phyloP scores from a whole-genome alignment of 1,284 basidiomycete species.

The Microbotryum silenes-acaulis region DNA sequence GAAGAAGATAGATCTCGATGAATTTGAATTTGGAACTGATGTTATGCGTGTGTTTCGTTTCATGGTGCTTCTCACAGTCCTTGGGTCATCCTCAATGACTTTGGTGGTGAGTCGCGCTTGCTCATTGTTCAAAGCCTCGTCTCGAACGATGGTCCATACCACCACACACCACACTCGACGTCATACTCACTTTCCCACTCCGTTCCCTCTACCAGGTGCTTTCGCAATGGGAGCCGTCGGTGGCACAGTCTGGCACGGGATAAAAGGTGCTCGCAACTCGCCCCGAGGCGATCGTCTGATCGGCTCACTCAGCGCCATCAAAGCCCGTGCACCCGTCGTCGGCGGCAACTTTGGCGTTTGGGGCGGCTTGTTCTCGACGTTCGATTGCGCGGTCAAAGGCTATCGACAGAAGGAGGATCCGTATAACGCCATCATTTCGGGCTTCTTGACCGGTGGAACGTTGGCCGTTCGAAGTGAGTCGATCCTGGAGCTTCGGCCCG shows the following conservation, averaged over 20 bases:
- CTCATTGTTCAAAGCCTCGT: slow-evolving; percentile 6
- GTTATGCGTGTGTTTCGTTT: too few species aligned
- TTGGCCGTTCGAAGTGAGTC: slow-evolving; percentile 84
- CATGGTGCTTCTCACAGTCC: slow-evolving; percentile 52
- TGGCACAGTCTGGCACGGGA: slow-evolving; percentile 97
- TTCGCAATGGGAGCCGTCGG: slow-evolving; percentile 86
- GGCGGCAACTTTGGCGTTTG: slow-evolving; percentile 47
- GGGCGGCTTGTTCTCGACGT: slow-evolving; percentile 59
- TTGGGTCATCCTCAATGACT: slow-evolving; percentile 98
- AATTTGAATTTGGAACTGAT: too few species aligned
- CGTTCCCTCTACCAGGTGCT: not conserved
- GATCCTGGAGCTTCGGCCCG: not conserved
- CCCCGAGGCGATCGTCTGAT: slow-evolving; percentile 88
- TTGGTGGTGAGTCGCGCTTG: slow-evolving; percentile 70
- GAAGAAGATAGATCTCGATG: too few species aligned
- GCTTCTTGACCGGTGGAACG: slow-evolving; percentile 96
- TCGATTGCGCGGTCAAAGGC: slow-evolving; percentile 96
- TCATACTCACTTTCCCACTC: not conserved
- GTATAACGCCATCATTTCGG: slow-evolving; percentile 98
- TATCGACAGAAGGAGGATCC: slow-evolving; percentile 98
- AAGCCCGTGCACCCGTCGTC: slow-evolving; percentile 94
- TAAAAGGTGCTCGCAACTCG: slow-evolving; percentile 95
- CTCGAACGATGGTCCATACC: not conserved
- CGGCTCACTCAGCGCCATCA: slow-evolving; percentile 91
- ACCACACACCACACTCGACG: not conserved